Evolutionary conservation across 2,329 filamentous ascomycete species (phyloP).

Genomic region (Ascomycota sp.): DNA sequence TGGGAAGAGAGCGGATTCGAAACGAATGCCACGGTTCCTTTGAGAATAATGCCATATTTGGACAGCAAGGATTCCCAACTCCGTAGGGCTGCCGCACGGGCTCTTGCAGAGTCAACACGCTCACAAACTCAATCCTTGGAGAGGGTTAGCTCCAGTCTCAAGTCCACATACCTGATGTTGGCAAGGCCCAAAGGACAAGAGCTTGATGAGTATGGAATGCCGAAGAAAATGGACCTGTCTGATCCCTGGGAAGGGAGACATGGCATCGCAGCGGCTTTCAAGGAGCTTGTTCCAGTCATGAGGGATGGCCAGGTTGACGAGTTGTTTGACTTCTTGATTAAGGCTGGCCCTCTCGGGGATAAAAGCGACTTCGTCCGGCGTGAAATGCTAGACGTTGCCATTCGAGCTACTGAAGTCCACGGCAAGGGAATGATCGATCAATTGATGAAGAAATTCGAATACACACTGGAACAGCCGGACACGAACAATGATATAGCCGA

Average conservation of each 20-base stretch:
- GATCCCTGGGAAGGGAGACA: constrained; percentile 86
- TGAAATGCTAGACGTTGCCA: constrained; percentile 83
- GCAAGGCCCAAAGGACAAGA: constrained; percentile 65
- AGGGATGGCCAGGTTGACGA: constrained; percentile 45
- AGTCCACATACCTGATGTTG: constrained; percentile 51
- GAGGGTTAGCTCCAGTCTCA: constrained; percentile 39
- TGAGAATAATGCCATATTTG: constrained; percentile 54
- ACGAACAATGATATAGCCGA: constrained; percentile 64
- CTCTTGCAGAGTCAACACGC: constrained; percentile 52
- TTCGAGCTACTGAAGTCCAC: constrained; percentile 55
- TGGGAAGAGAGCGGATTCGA: constrained; percentile 85
- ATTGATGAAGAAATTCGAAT: constrained; percentile 81
- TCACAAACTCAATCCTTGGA: constrained; percentile 36
- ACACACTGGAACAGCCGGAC: constrained; percentile 64
- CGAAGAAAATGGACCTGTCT: constrained; percentile 62
- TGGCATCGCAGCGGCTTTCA: constrained; percentile 71
- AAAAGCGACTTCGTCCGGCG: constrained; percentile 52
- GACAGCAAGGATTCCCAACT: constrained; percentile 62
- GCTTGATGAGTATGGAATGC: constrained; percentile 86
- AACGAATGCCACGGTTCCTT: constrained; percentile 39
- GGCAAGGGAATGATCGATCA: constrained; percentile 67
- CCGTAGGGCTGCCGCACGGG: constrained; percentile 59
- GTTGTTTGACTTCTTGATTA: constrained; percentile 70
- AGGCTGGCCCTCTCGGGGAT: constrained; percentile 71
- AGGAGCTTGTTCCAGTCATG: constrained; percentile 52